phyloP scores from a whole-genome alignment of 805 yeast species.

The Candida pseudoglaebosa region DNA sequence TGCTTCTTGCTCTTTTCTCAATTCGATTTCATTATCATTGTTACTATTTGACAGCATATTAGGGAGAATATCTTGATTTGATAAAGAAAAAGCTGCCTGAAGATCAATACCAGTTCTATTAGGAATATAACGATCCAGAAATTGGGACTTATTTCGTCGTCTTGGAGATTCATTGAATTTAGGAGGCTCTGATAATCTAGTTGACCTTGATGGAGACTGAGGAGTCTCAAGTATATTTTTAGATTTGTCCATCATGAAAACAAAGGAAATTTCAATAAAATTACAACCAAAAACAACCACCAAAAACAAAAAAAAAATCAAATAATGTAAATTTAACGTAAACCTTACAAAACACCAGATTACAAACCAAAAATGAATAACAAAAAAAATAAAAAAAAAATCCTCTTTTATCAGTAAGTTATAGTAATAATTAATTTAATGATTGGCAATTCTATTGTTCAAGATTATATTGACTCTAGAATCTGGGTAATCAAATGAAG shows the following conservation, averaged over 20 bases:
- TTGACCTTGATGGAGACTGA: slow-evolving; percentile 39
- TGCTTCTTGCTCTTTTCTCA: slow-evolving; percentile 73
- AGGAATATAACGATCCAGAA: slow-evolving; percentile 87
- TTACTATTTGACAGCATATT: slow-evolving; percentile 22
- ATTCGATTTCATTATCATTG: slow-evolving; percentile 59
- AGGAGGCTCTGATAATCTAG: slow-evolving; percentile 36
- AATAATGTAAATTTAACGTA: too few relatives aligned
- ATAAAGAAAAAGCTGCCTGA: slow-evolving; percentile 75
- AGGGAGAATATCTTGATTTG: slow-evolving; percentile 41
- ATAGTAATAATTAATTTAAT: too few relatives aligned
- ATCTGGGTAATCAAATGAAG: too few relatives aligned
- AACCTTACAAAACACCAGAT: too few relatives aligned
- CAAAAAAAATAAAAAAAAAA: too few relatives aligned
- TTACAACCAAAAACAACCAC: too few relatives aligned
- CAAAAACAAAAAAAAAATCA: too few relatives aligned
- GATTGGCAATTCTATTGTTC: too few relatives aligned
- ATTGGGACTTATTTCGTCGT: slow-evolving; percentile 45
- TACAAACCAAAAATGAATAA: too few relatives aligned
- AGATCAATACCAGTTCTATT: slow-evolving; percentile 80
- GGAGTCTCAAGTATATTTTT: slow-evolving; percentile 32
- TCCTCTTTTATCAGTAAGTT: too few relatives aligned
- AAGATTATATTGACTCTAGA: too few relatives aligned
- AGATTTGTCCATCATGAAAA: slow-evolving; percentile 2
- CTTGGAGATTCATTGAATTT: slow-evolving; percentile 41
- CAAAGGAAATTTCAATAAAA: too few relatives aligned